These are phyloP conservation scores for Aegilops sharonensis DNA, from an alignment of 176 grass and related monocot genomes.

Conservation along the genomic window DNA sequence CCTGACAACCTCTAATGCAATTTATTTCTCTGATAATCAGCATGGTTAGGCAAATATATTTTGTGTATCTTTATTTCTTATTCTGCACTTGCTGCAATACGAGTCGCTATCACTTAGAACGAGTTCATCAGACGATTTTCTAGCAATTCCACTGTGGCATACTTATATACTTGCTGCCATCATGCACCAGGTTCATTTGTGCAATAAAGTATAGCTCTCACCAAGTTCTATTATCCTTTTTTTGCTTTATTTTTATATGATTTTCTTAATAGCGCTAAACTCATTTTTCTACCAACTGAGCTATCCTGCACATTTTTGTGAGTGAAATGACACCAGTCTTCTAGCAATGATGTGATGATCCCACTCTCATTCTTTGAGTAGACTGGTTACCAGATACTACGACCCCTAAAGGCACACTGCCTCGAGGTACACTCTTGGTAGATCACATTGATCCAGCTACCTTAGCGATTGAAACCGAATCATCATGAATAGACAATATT, in stretches of 20 bases:
- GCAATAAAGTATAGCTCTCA: background rate
- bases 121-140: conserved; percentile 3
- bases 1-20: background rate
- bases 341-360: background rate
- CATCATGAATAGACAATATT: too few relatives aligned
- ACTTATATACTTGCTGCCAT: background rate
- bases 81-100: background rate
- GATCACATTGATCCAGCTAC: too few relatives aligned
- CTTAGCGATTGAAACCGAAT: too few relatives aligned
- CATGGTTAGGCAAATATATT: background rate
- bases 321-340: background rate
- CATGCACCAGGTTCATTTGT: background rate
- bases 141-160: background rate
- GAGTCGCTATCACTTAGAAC: background rate
- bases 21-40: conserved; percentile 11
- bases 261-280: too few relatives aligned
- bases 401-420: too few relatives aligned
- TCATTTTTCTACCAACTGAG: too few relatives aligned
- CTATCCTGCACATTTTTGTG: too few relatives aligned
- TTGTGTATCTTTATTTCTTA: background rate
- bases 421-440: too few relatives aligned
- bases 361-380: background rate
- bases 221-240: too few relatives aligned
- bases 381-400: too few relatives aligned
- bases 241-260: too few relatives aligned